These are phyloP conservation scores for Rhynchospora breviuscula DNA, from an alignment of 176 grass and related monocot species.

Conservation along the genomic window DNA sequence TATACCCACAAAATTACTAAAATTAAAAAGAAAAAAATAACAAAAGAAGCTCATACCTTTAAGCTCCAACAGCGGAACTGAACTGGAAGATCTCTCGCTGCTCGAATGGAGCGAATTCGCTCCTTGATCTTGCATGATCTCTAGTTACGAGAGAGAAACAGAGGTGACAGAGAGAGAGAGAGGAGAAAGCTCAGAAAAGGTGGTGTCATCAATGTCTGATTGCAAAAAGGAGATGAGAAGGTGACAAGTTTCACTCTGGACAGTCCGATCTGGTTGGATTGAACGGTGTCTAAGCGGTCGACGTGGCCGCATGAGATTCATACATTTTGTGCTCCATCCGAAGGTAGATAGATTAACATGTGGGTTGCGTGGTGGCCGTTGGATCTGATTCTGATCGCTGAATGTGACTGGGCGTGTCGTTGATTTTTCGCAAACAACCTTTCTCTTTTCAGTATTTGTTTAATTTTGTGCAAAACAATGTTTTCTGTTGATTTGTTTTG, in stretches of 20 bases:
- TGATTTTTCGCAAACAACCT: neutral
- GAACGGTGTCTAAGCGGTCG: neutral
- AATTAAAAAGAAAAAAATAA: neutral
- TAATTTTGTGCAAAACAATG: too few relatives aligned
- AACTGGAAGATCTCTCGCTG: conserved; percentile 92
- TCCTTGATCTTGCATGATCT: conserved; percentile 58
- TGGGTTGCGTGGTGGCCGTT: neutral
- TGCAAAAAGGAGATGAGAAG: conserved; percentile 2
- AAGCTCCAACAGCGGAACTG: conserved; percentile 53
- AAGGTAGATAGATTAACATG: conserved; percentile 19
- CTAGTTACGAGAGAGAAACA: conserved; percentile 28
- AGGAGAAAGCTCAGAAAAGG: neutral
- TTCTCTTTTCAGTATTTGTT: neutral
- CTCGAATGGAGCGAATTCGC: conserved; percentile 77
- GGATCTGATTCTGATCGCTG: neutral
- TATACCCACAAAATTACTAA: conserved; percentile 6
- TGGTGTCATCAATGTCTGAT: neutral
- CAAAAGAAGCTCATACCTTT: conserved; percentile 23
- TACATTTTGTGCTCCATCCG: conserved; percentile 16
- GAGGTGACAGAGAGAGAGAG: conserved; percentile 21
- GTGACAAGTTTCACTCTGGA: conserved; percentile 13
- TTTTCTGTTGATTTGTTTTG: too few relatives aligned
- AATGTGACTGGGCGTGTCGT: neutral
- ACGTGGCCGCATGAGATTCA: conserved; percentile 30
- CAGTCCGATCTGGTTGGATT: conserved; percentile 36